Evolutionary conservation across 441 rosid genomes (phyloP).

Genomic region (Eruca vesicaria): DNA sequence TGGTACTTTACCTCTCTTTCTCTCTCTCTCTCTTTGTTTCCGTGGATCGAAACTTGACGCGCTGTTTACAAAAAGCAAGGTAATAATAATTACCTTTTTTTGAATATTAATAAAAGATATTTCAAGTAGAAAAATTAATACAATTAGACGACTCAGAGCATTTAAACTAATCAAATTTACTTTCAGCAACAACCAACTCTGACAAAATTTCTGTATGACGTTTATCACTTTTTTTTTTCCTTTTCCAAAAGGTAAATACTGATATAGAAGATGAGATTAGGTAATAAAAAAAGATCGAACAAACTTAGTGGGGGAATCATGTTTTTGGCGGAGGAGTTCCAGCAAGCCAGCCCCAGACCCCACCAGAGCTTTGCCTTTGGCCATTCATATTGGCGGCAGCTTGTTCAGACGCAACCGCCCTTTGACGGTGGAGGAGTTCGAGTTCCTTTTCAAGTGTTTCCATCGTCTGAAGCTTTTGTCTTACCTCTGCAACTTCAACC

Average conservation of each 20-base stretch:
- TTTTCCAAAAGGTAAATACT: neutral
- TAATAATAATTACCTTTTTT: no score
- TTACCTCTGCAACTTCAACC: conserved; percentile 84
- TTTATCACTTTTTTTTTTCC: neutral
- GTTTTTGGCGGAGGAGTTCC: conserved; percentile 53
- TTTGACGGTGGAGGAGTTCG: conserved; percentile 78
- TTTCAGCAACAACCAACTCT: no score
- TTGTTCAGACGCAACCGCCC: conserved; percentile 76
- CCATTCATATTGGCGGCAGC: conserved; percentile 50
- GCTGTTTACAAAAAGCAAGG: no score
- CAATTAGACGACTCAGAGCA: no score
- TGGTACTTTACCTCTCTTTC: no score
- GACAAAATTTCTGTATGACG: neutral
- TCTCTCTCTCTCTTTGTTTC: no score
- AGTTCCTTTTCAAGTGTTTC: conserved; percentile 80
- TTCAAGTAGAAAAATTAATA: no score
- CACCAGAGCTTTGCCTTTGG: conserved; percentile 66
- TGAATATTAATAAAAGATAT: no score
- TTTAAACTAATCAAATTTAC: no score
- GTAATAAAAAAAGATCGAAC: neutral
- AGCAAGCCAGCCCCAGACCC: conserved; percentile 91
- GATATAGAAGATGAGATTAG: neutral
- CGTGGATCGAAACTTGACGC: no score
- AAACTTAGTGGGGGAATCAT: neutral
- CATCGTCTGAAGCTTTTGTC: conserved; percentile 78